Conservation (phyloP, 225 moss, liverwort and hornwort genomes). For the Lunularia cruciata region DNA sequence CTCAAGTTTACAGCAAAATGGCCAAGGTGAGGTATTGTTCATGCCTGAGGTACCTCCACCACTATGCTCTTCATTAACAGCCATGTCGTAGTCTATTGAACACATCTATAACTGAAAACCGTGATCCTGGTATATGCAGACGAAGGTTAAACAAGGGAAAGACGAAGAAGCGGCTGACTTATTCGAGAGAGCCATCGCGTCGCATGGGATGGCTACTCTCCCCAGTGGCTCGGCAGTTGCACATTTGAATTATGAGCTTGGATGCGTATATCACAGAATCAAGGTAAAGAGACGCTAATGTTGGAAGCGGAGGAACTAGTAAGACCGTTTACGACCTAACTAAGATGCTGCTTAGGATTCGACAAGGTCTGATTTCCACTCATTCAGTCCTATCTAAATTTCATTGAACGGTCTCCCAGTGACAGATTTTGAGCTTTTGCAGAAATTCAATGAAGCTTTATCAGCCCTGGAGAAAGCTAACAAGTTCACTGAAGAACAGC, state of each 20-base stretch:
- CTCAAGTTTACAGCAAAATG: slow-evolving; percentile 67
- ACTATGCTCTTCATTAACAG: not conserved
- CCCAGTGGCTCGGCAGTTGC: slow-evolving; percentile 64
- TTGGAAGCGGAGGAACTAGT: too few species aligned
- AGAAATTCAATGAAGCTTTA: slow-evolving; percentile 65
- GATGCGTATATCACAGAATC: slow-evolving; percentile 56
- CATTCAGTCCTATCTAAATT: too few species aligned
- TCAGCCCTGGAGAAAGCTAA: slow-evolving; percentile 55
- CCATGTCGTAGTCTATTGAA: not conserved
- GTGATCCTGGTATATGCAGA: slow-evolving; percentile 33
- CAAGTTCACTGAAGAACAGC: slow-evolving; percentile 43
- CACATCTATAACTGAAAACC: not conserved
- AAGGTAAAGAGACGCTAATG: slow-evolving; percentile 41
- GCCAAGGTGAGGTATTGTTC: slow-evolving; percentile 56
- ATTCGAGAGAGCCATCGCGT: slow-evolving; percentile 57
- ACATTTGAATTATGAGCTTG: slow-evolving; percentile 71
- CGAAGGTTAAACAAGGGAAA: slow-evolving; percentile 61
- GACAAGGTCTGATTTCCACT: not conserved
- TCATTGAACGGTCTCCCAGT: too few species aligned
- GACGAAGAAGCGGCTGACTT: slow-evolving; percentile 55
- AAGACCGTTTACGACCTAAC: too few species aligned
- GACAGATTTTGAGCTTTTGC: not conserved
- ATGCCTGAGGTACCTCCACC: not conserved
- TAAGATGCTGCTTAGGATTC: too few species aligned
- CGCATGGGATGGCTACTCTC: slow-evolving; percentile 41